A percentile compares a stretch with the other conserved stretches of the same genome.
These are phyloP conservation scores for Moniliophthora roreri DNA, from an alignment of 1,284 basidiomycete genomes.

Conservation along the genomic window DNA sequence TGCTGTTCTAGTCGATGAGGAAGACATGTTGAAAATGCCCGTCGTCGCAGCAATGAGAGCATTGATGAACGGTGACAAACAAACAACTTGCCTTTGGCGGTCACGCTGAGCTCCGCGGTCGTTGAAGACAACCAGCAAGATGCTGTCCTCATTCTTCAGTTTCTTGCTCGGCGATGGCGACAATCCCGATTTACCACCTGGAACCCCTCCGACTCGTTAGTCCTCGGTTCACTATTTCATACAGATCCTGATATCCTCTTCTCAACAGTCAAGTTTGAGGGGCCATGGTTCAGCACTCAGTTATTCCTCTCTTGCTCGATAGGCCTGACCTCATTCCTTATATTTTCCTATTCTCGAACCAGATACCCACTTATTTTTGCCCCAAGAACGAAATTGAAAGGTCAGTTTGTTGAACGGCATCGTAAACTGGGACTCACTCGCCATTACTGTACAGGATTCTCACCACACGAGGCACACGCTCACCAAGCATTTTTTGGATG, in stretches of 20 bases:
- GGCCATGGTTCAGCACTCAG: constrained; percentile 94
- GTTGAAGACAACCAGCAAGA: not conserved
- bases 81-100: not conserved
- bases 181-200: constrained; percentile 47
- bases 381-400: constrained; percentile 92
- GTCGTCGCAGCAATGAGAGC: constrained; percentile 10
- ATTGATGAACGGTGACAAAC: constrained; percentile 4
- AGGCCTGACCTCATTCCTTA: constrained; percentile 78
- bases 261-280: constrained; percentile 66
- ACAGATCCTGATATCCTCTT: not conserved
- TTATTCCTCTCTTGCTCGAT: constrained; percentile 77
- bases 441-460: constrained; percentile 60
- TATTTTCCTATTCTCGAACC: constrained; percentile 87
- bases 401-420: constrained; percentile 39
- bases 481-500: constrained; percentile 89
- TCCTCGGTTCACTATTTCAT: constrained; percentile 5
- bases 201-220: constrained; percentile 57
- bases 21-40: constrained; percentile 9
- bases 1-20: constrained; percentile 4
- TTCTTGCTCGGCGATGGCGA: constrained; percentile 13
- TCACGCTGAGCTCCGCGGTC: not conserved
- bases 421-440: not conserved
- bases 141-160: constrained; percentile 1
- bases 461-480: constrained; percentile 85
- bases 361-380: constrained; percentile 91